Conservation (phyloP, 2,329 filamentous ascomycete genomes). For the Pseudofabraea citricarpa region DNA sequence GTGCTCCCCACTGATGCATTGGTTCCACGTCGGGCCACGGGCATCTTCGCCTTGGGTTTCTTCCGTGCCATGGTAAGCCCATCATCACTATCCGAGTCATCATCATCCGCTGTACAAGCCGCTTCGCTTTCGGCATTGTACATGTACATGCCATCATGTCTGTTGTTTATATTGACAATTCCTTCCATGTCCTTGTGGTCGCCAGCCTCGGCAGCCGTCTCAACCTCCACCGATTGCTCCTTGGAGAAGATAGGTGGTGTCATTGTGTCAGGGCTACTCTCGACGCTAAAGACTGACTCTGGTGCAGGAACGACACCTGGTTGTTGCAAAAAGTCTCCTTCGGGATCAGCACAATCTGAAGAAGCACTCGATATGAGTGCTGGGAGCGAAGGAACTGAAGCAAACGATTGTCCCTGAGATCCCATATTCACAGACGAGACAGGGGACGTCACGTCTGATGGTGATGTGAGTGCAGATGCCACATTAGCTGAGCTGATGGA, state of each 20-base stretch:
- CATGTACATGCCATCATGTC: slow-evolving; percentile 22
- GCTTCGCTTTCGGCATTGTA: slow-evolving; percentile 24
- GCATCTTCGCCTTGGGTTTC: slow-evolving; percentile 39
- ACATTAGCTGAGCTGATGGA: slow-evolving; percentile 31
- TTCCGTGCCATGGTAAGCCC: slow-evolving; percentile 25
- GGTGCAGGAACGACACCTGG: slow-evolving; percentile 43
- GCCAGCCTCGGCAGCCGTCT: slow-evolving; percentile 9
- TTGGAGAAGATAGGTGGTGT: slow-evolving; percentile 19
- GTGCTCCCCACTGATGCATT: slow-evolving; percentile 57
- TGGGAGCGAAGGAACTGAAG: slow-evolving; percentile 60
- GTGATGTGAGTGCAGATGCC: slow-evolving; percentile 34
- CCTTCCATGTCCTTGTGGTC: slow-evolving; percentile 1
- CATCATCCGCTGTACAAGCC: slow-evolving; percentile 15
- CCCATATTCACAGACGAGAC: slow-evolving; percentile 42
- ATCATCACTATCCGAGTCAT: slow-evolving; percentile 28
- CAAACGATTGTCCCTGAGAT: slow-evolving; percentile 36
- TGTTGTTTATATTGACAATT: slow-evolving; percentile 7
- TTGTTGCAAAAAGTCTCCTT: slow-evolving; percentile 52
- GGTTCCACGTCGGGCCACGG: slow-evolving; percentile 45
- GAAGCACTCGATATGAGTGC: slow-evolving; percentile 59
- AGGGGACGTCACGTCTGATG: slow-evolving; percentile 19
- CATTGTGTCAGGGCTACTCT: slow-evolving; percentile 21
- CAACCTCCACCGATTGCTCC: slow-evolving; percentile 5
- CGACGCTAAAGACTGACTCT: slow-evolving; percentile 12
- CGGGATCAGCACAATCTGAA: slow-evolving; percentile 58